These are phyloP conservation scores for Arctostaphylos glauca DNA, from an alignment of 148 eudicot species.

Conservation along the genomic window DNA sequence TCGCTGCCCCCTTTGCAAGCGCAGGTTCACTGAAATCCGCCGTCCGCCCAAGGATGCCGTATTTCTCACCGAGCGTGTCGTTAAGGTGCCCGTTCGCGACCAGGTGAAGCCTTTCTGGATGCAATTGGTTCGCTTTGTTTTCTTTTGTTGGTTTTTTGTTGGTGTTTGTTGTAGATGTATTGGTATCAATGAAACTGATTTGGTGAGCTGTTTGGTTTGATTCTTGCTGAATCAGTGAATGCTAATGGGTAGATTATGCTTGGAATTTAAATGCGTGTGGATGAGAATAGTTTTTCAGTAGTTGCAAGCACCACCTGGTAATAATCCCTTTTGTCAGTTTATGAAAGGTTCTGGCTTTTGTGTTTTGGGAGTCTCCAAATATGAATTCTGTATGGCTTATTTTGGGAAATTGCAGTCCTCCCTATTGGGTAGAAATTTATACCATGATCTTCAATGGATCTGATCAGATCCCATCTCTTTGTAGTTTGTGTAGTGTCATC, in stretches of 20 bases:
- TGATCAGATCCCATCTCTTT: neutral
- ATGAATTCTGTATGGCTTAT: too few species aligned
- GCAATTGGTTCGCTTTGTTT: neutral
- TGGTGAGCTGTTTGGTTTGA: neutral
- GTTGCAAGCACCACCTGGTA: neutral
- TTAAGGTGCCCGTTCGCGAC: slow-evolving; percentile 66
- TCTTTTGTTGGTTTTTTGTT: neutral
- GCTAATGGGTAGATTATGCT: neutral
- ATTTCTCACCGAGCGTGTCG: slow-evolving; percentile 45
- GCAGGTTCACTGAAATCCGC: slow-evolving; percentile 59
- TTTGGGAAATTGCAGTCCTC: neutral
- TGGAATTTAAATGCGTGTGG: neutral
- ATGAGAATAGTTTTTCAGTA: neutral
- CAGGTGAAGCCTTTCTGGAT: slow-evolving; percentile 41
- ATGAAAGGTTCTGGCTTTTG: neutral
- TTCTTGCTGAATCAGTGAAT: neutral
- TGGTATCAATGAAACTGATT: neutral
- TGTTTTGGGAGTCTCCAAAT: neutral
- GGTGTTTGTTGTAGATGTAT: neutral
- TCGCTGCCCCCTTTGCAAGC: slow-evolving; percentile 77
- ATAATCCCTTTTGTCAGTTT: neutral
- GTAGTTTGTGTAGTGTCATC: neutral
- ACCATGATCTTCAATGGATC: neutral
- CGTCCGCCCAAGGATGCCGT: slow-evolving; percentile 53
- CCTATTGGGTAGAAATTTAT: neutral